Evolutionary conservation across 257 asterid species (phyloP).

Genomic region (Penstemon newberryi): DNA sequence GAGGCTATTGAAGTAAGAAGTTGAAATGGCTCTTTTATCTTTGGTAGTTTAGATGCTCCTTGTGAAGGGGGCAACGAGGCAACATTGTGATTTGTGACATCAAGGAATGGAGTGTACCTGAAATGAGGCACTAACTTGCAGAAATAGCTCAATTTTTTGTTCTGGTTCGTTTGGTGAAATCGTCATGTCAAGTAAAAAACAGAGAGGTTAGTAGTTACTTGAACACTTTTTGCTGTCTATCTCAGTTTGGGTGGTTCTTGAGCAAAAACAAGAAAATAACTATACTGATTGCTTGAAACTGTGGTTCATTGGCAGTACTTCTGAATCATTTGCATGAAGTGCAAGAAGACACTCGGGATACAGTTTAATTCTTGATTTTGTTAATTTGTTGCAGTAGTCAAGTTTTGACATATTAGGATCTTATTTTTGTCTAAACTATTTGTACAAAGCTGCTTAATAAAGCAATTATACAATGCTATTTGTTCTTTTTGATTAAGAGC

Average conservation of each 20-base stretch:
- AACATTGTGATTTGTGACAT: not conserved
- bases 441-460: slow-evolving; percentile 26
- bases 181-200: slow-evolving; percentile 26
- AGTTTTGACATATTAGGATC: slow-evolving; percentile 27
- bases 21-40: slow-evolving; percentile 32
- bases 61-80: not conserved
- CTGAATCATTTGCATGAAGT: slow-evolving; percentile 12
- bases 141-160: slow-evolving; percentile 21
- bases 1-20: slow-evolving; percentile 49
- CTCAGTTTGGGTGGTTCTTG: not conserved
- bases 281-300: not conserved
- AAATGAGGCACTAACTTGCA: slow-evolving; percentile 20
- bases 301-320: slow-evolving; percentile 19
- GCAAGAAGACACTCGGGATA: slow-evolving; percentile 18
- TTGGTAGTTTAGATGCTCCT: slow-evolving; percentile 2
- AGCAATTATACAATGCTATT: not conserved
- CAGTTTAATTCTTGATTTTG: slow-evolving; percentile 20
- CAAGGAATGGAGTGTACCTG: not conserved
- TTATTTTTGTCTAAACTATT: slow-evolving; percentile 7
- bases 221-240: slow-evolving; percentile 5
- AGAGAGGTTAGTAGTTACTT: slow-evolving; percentile 14
- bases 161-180: slow-evolving; percentile 30
- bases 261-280: not conserved
- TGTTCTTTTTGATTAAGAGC: slow-evolving; percentile 20
- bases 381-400: slow-evolving; percentile 16